Evolutionary conservation across 495 filamentous ascomycete genomes (phyloP), one percentile per base, ranked within the genome.

Genomic region (Trichodelitschia bisporula): DNA sequence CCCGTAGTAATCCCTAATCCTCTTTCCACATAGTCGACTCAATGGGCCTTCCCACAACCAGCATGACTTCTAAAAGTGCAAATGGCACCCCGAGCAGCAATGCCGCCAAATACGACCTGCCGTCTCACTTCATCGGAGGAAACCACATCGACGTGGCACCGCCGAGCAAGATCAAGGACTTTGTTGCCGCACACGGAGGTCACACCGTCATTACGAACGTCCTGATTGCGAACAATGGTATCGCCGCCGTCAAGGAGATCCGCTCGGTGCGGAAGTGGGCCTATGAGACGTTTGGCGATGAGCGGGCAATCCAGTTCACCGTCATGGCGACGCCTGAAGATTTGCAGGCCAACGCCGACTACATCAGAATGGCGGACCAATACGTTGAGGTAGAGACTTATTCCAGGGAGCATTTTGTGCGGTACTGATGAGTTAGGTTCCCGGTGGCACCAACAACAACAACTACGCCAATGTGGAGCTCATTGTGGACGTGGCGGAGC

Each of bases 321-420:
- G 86, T 93, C 37, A 99, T 99, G 86, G 86, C 86, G 38, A 99
- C 86, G 26, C 86, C 86, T n/a, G 86, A 99, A 55, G 86, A 99
- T 74, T 55, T 99, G 41, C 65, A 69, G 46, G 86, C 84, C 36
- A 99, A 99, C 51, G 89, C 86, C 30, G 86, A 99, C 56, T 99
- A 99, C 52, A 99, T 99, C 48, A 67, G 86, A 40, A 92, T 99
- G 89, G 86, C 86, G 1, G 86, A 99, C 50, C 77, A 91, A 63
- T 99, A 99, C 48, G 86, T 95, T 36, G 86, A 99, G 58, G 80
- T 89, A n/a, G n/a, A n/a, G n/a, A n/a, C n/a, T n/a, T n/a, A n/a
- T n/a, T n/a, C n/a, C n/a, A n/a, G n/a, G n/a, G n/a, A n/a, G n/a
- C n/a, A n/a, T n/a, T n/a, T n/a, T 18, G 18, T 23, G 25, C 15